Percentiles rank a stretch among this genome's conserved stretches.
Evolutionary conservation across 2,329 filamentous ascomycete genomes (phyloP).

Genomic region (Westerdykella sp.): DNA sequence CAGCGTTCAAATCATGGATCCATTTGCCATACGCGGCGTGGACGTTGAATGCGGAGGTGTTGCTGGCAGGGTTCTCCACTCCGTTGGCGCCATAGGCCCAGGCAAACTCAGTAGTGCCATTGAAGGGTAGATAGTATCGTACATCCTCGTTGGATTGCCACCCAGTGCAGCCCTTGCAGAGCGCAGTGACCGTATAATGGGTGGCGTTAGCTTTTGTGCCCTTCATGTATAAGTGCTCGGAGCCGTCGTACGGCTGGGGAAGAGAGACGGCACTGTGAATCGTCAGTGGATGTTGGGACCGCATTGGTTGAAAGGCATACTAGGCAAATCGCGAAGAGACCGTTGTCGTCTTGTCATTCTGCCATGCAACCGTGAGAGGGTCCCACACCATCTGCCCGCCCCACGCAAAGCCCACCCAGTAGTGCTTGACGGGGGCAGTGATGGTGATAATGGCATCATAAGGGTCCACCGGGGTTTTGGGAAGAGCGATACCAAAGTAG

Average conservation of each 20-base stretch:
- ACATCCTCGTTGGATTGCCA: conserved; percentile 26
- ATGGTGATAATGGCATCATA: conserved; percentile 29
- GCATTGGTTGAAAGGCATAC: conserved; percentile 11
- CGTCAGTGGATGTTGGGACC: conserved; percentile 9
- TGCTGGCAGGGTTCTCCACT: conserved; percentile 24
- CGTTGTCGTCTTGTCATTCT: conserved; percentile 22
- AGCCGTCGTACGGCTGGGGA: conserved; percentile 23
- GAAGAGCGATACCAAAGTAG: conserved; percentile 27
- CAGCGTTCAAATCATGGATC: conserved; percentile 27
- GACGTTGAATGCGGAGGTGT: conserved; percentile 30
- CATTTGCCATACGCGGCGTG: conserved; percentile 27
- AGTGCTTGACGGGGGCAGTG: conserved; percentile 19
- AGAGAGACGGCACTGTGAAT: conserved; percentile 18
- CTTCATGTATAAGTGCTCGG: conserved; percentile 24
- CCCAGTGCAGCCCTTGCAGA: conserved; percentile 27
- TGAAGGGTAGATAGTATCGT: conserved; percentile 20
- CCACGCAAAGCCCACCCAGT: conserved; percentile 29
- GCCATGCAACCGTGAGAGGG: conserved; percentile 27
- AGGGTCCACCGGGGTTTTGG: conserved; percentile 23
- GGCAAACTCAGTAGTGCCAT: conserved; percentile 25
- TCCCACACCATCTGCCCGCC: conserved; percentile 32
- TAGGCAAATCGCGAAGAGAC: conserved; percentile 29
- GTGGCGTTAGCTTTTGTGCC: conserved; percentile 26
- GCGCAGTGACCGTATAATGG: conserved; percentile 28
- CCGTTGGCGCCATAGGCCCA: conserved; percentile 26